Percentiles rank a stretch among this genome's conserved stretches.
Evolutionary conservation across 2,329 filamentous ascomycete species (phyloP).

Genomic region (Botryotinia convoluta): DNA sequence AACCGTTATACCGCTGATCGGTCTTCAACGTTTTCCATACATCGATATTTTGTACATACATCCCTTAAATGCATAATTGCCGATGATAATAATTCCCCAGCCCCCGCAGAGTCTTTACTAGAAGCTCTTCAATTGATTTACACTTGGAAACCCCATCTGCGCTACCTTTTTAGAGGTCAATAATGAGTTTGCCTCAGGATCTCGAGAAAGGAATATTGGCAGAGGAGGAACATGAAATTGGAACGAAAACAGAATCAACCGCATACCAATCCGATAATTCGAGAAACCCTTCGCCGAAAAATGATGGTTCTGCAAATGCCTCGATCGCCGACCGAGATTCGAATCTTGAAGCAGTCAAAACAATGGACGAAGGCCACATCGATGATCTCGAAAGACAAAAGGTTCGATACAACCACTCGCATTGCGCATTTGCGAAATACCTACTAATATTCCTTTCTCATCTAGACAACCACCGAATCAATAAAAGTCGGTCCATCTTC

Average conservation of each 20-base stretch:
- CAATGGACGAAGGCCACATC: constrained; percentile 33
- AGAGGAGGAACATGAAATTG: constrained; percentile 18
- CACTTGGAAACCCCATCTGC: background rate
- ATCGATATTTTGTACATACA: constrained; percentile 11
- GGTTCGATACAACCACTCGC: constrained; percentile 18
- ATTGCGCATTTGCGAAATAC: constrained; percentile 2
- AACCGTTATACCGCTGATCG: constrained; percentile 1
- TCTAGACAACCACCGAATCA: constrained; percentile 22
- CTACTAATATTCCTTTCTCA: background rate
- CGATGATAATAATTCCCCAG: constrained; percentile 12
- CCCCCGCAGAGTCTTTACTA: constrained; percentile 16
- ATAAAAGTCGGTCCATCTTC: background rate
- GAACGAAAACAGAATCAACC: constrained; percentile 26
- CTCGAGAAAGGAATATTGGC: constrained; percentile 26
- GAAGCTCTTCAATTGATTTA: constrained; percentile 11
- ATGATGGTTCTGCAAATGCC: constrained; percentile 18
- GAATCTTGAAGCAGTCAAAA: constrained; percentile 34
- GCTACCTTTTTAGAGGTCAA: constrained; percentile 10
- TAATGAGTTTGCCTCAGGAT: constrained; percentile 25
- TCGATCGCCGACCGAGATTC: constrained; percentile 30
- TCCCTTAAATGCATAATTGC: constrained; percentile 10
- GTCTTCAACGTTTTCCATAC: background rate
- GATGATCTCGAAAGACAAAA: constrained; percentile 32
- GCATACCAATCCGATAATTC: constrained; percentile 26
- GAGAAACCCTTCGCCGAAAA: constrained; percentile 18